Evolutionary conservation across 768 basidiomycete genomes (phyloP).

Genomic region (Fistulinella prunicolor): DNA sequence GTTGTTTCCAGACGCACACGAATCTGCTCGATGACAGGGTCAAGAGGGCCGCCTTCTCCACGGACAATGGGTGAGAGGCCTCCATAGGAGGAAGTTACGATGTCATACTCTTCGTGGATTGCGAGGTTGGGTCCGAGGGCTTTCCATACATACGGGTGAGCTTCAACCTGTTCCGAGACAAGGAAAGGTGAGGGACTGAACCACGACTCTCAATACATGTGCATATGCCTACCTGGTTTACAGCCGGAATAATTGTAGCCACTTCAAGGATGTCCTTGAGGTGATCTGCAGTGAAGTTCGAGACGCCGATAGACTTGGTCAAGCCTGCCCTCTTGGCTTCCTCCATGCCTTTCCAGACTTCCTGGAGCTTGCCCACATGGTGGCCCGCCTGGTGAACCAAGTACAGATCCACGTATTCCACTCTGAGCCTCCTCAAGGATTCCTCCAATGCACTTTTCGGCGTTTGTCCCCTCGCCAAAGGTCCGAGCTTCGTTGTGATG

Average conservation of each 20-base stretch:
- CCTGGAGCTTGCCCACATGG: slow-evolving; percentile 42
- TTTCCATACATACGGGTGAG: slow-evolving; percentile 51
- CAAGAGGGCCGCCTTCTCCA: slow-evolving; percentile 37
- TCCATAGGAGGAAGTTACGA: slow-evolving; percentile 39
- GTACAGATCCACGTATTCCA: slow-evolving; percentile 61
- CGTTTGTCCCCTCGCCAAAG: slow-evolving; percentile 37
- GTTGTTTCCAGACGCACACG: slow-evolving; percentile 28
- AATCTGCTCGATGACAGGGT: slow-evolving; percentile 36
- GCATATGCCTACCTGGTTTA: slow-evolving; percentile 45
- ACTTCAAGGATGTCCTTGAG: slow-evolving; percentile 43
- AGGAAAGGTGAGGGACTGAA: too few species aligned
- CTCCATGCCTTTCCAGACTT: slow-evolving; percentile 63
- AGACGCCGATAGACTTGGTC: slow-evolving; percentile 48
- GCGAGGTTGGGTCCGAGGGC: slow-evolving; percentile 37
- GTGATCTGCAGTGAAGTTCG: slow-evolving; percentile 48
- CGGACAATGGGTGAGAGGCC: slow-evolving; percentile 40
- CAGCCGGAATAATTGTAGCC: slow-evolving; percentile 45
- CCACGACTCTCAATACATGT: not conserved
- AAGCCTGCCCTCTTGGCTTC: slow-evolving; percentile 44
- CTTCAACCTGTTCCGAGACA: slow-evolving; percentile 41
- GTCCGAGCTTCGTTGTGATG: slow-evolving; percentile 56
- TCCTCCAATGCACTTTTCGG: slow-evolving; percentile 47
- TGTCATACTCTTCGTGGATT: slow-evolving; percentile 35
- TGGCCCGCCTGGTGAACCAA: slow-evolving; percentile 51
- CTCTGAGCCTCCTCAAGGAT: slow-evolving; percentile 53